phyloP scores from a whole-genome alignment of 176 grass and related monocot genomes.

The Miscanthus lutarioriparius region DNA sequence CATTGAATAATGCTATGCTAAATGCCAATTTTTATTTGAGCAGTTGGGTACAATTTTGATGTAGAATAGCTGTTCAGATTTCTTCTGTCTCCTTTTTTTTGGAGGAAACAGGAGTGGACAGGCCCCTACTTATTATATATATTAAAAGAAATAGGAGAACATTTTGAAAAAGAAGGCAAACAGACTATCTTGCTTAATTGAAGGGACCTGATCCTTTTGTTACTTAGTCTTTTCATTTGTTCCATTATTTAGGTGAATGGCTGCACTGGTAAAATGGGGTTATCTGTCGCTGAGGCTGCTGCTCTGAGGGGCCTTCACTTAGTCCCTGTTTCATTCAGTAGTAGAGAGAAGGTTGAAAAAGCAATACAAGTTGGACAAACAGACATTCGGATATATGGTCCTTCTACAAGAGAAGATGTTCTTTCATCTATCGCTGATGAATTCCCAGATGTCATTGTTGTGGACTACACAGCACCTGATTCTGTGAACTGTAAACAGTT shows the following conservation, averaged over 20 bases:
- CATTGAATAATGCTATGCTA: background rate
- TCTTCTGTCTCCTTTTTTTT: background rate
- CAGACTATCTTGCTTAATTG: background rate
- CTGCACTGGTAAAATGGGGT: conserved; percentile 86
- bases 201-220: background rate
- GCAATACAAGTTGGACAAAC: conserved; percentile 51
- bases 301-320: conserved; percentile 67
- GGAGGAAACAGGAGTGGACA: background rate
- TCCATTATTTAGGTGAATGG: conserved; percentile 75
- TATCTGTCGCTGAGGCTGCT: conserved; percentile 66
- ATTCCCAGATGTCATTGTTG: conserved; percentile 75
- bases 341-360: conserved; percentile 60
- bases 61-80: background rate
- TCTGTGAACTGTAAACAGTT: conserved; percentile 78
- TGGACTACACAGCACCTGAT: conserved; percentile 81
- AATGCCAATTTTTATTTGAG: conserved; percentile 1
- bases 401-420: conserved; percentile 67
- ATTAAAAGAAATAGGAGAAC: background rate
- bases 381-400: conserved; percentile 67
- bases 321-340: conserved; percentile 82
- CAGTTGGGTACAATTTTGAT: conserved; percentile 8
- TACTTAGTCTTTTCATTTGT: conserved; percentile 23
- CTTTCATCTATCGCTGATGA: conserved; percentile 66
- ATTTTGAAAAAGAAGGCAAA: background rate
- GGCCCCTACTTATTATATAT: background rate